phyloP scores from a whole-genome alignment of 108 stramenopile species.

The Fragilariopsis cylindrus region DNA sequence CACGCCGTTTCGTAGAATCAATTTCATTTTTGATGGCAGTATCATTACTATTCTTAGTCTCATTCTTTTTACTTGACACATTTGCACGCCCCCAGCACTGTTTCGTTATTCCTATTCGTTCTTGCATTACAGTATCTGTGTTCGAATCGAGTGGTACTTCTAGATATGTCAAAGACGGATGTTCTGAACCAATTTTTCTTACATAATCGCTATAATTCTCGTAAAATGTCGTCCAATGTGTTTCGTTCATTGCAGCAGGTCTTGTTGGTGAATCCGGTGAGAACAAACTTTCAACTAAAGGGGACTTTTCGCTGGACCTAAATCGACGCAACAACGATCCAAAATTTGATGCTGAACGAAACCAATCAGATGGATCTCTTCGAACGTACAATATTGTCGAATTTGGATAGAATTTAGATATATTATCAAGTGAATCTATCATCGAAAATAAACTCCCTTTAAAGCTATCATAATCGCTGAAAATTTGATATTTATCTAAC shows the following conservation, averaged over 20 bases:
- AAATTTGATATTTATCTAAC: not conserved
- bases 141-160: not conserved
- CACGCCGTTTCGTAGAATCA: too few relatives aligned
- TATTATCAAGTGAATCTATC: not conserved
- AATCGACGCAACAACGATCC: not conserved
- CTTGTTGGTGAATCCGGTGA: not conserved
- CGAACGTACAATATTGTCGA: not conserved
- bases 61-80: too few relatives aligned
- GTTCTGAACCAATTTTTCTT: not conserved
- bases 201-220: not conserved
- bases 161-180: not conserved
- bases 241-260: not conserved
- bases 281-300: not conserved
- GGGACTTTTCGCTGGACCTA: not conserved
- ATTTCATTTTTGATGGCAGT: too few relatives aligned
- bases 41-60: too few relatives aligned
- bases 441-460: not conserved
- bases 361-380: not conserved
- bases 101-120: not conserved
- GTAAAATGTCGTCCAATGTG: not conserved
- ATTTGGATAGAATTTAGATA: not conserved
- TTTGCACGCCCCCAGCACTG: conserved; percentile 4
- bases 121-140: not conserved
- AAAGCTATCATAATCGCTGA: conserved; percentile 1
- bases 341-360: not conserved